Evolutionary conservation across 2,329 filamentous ascomycete species (phyloP).

Genomic region (Botrytis fragariae): DNA sequence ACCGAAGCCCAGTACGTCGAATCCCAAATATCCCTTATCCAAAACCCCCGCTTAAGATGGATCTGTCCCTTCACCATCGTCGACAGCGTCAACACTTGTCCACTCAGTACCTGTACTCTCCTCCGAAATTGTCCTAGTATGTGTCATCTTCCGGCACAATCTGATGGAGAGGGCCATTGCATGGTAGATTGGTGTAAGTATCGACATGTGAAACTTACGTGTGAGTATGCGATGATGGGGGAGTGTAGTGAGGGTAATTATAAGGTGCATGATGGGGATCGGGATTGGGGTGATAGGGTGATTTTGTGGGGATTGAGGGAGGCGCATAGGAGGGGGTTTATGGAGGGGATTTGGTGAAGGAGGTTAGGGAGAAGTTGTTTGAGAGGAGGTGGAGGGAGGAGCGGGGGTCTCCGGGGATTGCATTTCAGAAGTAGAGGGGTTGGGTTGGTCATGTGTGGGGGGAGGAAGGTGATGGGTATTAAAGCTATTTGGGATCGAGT

Average conservation of each 20-base stretch:
- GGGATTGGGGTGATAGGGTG: not conserved
- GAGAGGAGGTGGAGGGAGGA: not conserved
- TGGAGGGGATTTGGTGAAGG: not conserved
- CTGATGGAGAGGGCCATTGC: not conserved
- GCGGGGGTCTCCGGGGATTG: not conserved
- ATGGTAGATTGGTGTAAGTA: not conserved
- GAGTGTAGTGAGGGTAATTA: not conserved
- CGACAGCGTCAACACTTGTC: not conserved
- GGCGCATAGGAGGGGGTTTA: not conserved
- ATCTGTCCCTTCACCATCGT: not conserved
- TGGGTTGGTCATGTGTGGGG: not conserved
- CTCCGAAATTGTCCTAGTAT: not conserved
- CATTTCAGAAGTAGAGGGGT: not conserved
- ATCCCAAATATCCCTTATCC: not conserved
- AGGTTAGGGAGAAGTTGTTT: not conserved
- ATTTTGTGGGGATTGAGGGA: not conserved
- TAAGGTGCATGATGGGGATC: not conserved
- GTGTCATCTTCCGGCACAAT: not conserved
- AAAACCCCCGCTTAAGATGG: not conserved
- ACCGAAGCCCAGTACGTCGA: not conserved
- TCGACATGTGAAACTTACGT: not conserved
- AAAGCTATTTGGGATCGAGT: not conserved
- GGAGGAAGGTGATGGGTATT: not conserved
- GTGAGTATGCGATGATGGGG: not conserved
- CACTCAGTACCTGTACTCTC: not conserved